A percentile compares a stretch with the other conserved stretches of the same genome.
Conservation (phyloP, 495 filamentous ascomycete genomes). For the Talaromyces nanjingensis region DNA sequence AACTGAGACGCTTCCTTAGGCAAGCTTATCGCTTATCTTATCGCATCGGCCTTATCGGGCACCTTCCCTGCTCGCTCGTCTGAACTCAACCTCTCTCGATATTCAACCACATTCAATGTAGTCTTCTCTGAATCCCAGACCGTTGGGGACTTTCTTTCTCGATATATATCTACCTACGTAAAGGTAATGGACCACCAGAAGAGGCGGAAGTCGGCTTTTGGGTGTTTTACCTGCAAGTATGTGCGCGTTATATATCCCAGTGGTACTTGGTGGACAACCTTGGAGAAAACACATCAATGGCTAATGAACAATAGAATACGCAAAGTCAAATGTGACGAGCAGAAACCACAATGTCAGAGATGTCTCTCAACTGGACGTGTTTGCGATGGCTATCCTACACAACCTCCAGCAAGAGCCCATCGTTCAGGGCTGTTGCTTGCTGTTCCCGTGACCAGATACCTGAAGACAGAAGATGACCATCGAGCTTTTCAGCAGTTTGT, state of each 20-base stretch:
- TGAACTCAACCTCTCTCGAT: background rate
- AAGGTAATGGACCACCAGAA: background rate
- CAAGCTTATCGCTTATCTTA: no score
- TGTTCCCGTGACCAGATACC: background rate
- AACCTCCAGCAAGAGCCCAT: constrained; percentile 16
- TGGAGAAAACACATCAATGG: background rate
- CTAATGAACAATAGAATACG: constrained; percentile 22
- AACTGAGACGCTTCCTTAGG: background rate
- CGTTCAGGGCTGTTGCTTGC: constrained; percentile 13
- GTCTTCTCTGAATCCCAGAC: background rate
- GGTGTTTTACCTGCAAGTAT: constrained; percentile 9
- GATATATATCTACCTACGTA: background rate
- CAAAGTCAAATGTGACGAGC: constrained; percentile 53
- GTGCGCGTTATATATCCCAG: background rate
- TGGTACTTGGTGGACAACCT: background rate
- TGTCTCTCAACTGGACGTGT: constrained; percentile 48
- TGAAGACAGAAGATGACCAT: constrained; percentile 36
- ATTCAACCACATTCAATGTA: background rate
- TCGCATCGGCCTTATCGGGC: background rate
- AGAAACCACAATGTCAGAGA: constrained; percentile 42
- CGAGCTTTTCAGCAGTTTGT: constrained; percentile 55
- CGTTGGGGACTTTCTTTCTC: background rate
- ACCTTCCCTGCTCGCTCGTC: background rate
- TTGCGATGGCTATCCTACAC: constrained; percentile 50
- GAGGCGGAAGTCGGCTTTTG: constrained; percentile 9